A percentile compares a stretch with the other conserved stretches of the same genome.
phyloP scores from a whole-genome alignment of 202 grass and related monocot species.

The Schoenoplectus triqueter region DNA sequence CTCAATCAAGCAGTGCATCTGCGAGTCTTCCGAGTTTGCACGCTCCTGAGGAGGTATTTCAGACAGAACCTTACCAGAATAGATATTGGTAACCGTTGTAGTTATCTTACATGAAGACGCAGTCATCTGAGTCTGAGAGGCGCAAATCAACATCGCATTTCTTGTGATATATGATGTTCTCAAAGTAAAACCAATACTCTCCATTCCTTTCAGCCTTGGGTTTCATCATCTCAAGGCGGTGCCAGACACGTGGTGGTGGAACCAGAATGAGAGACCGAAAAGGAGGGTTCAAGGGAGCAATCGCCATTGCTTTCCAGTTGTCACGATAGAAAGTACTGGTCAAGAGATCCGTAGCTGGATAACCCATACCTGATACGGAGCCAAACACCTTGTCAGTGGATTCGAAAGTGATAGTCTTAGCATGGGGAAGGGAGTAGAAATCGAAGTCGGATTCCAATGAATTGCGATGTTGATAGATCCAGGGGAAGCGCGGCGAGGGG shows the following conservation, averaged over 20 bases:
- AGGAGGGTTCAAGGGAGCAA: neutral
- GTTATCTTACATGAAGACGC: neutral
- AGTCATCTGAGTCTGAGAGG: neutral
- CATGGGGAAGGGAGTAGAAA: conserved; percentile 18
- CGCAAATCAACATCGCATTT: neutral
- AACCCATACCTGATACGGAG: neutral
- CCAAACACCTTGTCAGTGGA: neutral
- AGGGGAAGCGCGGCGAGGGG: neutral
- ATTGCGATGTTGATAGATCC: neutral
- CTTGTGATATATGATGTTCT: neutral
- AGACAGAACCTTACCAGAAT: conserved; percentile 7
- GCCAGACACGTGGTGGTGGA: neutral
- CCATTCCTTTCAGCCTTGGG: neutral
- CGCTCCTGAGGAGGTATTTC: neutral
- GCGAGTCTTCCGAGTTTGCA: neutral
- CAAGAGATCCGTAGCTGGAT: neutral
- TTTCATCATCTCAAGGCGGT: neutral
- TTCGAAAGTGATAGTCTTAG: conserved; percentile 13
- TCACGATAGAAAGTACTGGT: neutral
- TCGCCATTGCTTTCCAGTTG: neutral
- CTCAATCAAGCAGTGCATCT: neutral
- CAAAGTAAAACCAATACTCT: neutral
- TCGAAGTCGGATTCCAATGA: neutral
- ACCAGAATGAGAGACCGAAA: neutral
- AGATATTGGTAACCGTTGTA: neutral